These are phyloP conservation scores for Apodospora peruviana DNA, from an alignment of 495 filamentous ascomycete genomes.

Conservation along the genomic window DNA sequence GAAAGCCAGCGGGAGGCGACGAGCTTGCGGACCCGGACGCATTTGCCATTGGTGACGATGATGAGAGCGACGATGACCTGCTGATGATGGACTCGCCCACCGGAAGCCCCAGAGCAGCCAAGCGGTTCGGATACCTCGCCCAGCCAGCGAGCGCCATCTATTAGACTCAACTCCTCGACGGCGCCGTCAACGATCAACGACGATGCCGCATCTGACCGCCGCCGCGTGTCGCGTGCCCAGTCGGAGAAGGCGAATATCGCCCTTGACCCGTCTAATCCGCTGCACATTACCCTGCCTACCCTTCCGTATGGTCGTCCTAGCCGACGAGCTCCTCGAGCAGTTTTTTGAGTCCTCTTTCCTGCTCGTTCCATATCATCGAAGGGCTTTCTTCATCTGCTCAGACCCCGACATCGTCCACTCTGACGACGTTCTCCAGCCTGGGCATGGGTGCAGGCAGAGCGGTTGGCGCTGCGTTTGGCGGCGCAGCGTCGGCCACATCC, in stretches of 20 bases:
- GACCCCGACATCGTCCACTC: slow-evolving; percentile 36
- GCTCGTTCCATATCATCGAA: slow-evolving; percentile 51
- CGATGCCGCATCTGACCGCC: slow-evolving; percentile 11
- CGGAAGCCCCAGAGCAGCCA: slow-evolving; percentile 27
- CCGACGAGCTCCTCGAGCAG: slow-evolving; percentile 89
- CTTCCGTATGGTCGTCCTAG: slow-evolving; percentile 96
- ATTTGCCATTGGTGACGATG: slow-evolving; percentile 77
- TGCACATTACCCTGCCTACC: slow-evolving; percentile 94
- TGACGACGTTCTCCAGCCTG: slow-evolving; percentile 75
- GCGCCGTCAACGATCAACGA: slow-evolving; percentile 5
- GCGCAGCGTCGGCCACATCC: slow-evolving; percentile 13
- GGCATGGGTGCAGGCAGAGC: slow-evolving; percentile 42
- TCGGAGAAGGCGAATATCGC: slow-evolving; percentile 73
- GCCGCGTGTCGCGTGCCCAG: slow-evolving; percentile 48
- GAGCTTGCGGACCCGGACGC: slow-evolving; percentile 43
- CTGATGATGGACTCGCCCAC: slow-evolving; percentile 45
- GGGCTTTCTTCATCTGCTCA: slow-evolving; percentile 28
- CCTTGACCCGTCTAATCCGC: slow-evolving; percentile 83
- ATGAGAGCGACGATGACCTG: slow-evolving; percentile 57
- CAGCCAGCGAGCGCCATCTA: slow-evolving; percentile 10
- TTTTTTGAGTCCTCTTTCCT: slow-evolving; percentile 86
- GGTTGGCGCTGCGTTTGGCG: slow-evolving; percentile 32
- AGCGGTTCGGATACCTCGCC: slow-evolving; percentile 19
- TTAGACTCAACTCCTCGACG: slow-evolving; percentile 17
- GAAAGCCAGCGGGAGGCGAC: slow-evolving; percentile 21